Conservation (phyloP, 306 rosid genomes). For the Betula pendula region DNA sequence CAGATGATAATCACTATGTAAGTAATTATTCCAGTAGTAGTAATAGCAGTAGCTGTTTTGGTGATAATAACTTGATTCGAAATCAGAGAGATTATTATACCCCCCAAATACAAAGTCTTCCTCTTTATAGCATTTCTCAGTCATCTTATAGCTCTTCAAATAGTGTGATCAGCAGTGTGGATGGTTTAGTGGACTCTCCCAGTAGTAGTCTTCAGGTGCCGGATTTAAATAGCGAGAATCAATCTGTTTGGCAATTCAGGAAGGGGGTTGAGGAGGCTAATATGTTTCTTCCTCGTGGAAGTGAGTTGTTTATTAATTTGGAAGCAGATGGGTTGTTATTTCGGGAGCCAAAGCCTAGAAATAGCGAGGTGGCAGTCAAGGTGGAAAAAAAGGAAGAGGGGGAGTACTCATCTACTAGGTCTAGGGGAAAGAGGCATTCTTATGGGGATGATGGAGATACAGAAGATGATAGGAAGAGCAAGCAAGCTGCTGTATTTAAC, state of each 20-base stretch:
- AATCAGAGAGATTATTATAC: conserved; percentile 37
- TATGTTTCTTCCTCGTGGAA: conserved; percentile 73
- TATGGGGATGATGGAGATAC: conserved; percentile 46
- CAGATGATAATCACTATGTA: conserved; percentile 34
- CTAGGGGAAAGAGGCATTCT: conserved; percentile 64
- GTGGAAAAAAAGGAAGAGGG: conserved; percentile 46
- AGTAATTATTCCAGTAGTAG: conserved; percentile 33
- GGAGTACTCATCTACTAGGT: conserved; percentile 24
- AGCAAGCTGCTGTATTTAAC: conserved; percentile 65
- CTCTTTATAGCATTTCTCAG: conserved; percentile 40
- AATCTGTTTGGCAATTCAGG: conserved; percentile 72
- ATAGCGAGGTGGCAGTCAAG: conserved; percentile 37
- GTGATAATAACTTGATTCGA: conserved; percentile 28
- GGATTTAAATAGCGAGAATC: conserved; percentile 56
- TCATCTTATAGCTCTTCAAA: conserved; percentile 61
- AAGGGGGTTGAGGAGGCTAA: conserved; percentile 88
- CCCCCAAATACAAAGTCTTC: conserved; percentile 36
- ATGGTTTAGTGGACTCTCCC: conserved; percentile 66
- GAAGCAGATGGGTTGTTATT: conserved; percentile 31
- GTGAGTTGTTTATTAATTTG: conserved; percentile 45
- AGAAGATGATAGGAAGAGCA: conserved; percentile 73
- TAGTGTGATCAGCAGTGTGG: conserved; percentile 48
- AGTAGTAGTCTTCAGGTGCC: conserved; percentile 47
- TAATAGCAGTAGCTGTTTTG: conserved; percentile 38
- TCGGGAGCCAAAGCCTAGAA: conserved; percentile 27